Conservation (phyloP, 2,329 filamentous ascomycete genomes). For the Ilyonectria destructans region DNA sequence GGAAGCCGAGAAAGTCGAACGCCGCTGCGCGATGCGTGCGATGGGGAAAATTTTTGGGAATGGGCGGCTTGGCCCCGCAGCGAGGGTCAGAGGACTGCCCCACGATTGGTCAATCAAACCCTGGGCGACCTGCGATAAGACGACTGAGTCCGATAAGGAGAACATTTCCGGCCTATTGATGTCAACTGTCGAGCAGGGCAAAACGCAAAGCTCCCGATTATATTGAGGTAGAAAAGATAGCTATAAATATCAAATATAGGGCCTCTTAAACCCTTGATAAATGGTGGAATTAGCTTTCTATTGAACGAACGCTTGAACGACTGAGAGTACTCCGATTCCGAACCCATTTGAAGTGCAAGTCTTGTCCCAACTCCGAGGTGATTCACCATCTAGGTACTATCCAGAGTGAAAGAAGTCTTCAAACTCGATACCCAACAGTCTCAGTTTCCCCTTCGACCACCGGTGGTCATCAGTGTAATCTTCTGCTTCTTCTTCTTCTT, state of each 20-base stretch:
- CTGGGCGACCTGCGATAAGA: slow-evolving; percentile 30
- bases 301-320: slow-evolving; percentile 10
- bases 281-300: background rate
- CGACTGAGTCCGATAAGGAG: slow-evolving; percentile 6
- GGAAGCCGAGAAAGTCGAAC: slow-evolving; percentile 39
- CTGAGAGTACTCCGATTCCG: slow-evolving; percentile 4
- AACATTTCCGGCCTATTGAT: background rate
- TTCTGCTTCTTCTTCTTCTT: slow-evolving; percentile 81
- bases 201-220: background rate
- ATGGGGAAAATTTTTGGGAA: slow-evolving; percentile 49
- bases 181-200: background rate
- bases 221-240: background rate
- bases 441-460: slow-evolving; percentile 66
- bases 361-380: slow-evolving; percentile 11
- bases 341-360: slow-evolving; percentile 3
- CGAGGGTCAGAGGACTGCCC: background rate
- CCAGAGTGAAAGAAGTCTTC: background rate
- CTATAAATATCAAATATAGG: background rate
- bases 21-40: slow-evolving; percentile 23
- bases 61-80: slow-evolving; percentile 42
- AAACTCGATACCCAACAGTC: slow-evolving; percentile 14
- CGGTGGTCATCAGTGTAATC: slow-evolving; percentile 81
- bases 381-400: slow-evolving; percentile 15
- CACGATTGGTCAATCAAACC: slow-evolving; percentile 44
- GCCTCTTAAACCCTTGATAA: background rate